Evolutionary conservation across 176 grass and related monocot genomes (phyloP), one percentile per base, ranked within the genome.

Genomic region (Carex scoparia): DNA sequence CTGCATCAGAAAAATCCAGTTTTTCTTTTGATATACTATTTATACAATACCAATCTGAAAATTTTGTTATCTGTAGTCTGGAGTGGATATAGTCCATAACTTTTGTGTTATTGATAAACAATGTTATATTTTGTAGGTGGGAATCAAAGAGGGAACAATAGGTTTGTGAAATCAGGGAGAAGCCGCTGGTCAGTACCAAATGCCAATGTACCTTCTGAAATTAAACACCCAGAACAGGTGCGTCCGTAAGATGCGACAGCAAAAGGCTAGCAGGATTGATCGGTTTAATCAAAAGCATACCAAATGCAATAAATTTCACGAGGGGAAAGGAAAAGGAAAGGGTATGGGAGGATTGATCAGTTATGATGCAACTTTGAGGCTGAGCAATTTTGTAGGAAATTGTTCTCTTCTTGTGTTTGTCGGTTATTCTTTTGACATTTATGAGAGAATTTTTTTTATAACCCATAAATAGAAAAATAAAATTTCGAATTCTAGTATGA

Each of bases 191-290:
- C 79, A 0, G 85, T 98, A 80, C 95, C 91, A 3, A 94, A 98
- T 58, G 88, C 88, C 5, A 66, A 98, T 23, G 91, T 94, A 23
- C 85, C 88, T 28, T 95, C 89, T 3, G 93, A 98, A 85, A 86
- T 94, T 71, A 95, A 92, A 84, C 85, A 95, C 18, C 88, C 85
- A 0, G 77, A 95, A 31, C 96, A 95, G 66, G 84, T 98, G 87
- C 85, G 89, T 65, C 23, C 23, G 23, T 23, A 98, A 94, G 87
- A 68, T 79, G 48, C 91, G 40, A 42, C 40, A 42, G 40, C 40
- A 42, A 42, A 42, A 42, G 40, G 40, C 40, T 42, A 7, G 5
- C 40, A 42, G 5, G 40, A 42, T 42, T 42, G 40, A 42, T 4
- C 40, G 40, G 40, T 42, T 42, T 42, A 42, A 42, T 42, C 40